Base-by-base conservation (phyloP, 1,284 basidiomycete species). In the Fereydounia khargensis region DNA sequence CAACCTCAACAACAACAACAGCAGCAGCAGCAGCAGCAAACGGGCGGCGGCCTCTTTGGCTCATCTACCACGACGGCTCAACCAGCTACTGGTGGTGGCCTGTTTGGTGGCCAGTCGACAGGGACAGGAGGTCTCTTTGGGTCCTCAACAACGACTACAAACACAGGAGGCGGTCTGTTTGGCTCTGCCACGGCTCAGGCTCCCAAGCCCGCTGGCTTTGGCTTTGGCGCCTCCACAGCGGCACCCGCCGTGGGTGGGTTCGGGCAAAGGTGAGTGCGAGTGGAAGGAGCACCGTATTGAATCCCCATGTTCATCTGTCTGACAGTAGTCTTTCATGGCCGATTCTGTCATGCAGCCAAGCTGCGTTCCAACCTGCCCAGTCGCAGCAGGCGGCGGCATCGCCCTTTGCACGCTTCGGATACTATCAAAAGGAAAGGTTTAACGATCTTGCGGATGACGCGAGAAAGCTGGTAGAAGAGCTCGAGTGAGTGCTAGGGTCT, bases 391-490 rank as follows among this genome's bases (percentile, higher is more conserved):
- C 39, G 2, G 39, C 43, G 5, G 17, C 45, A 10, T 65, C 62
- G 8, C 70, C 66, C 1, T 68, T 75, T 22, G 16, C 49, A 4
- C 59, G 59, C 8, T 54, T 64, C 44, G 50, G 53, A 1, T 75
- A 60, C 49, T 63, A 70, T 27, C 70, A 73, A 32, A 64, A 64
- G 17, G 71, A 74, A 36, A 57, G 70, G 16, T 75, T 68, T 50
- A 72, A 75, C 36, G 71, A 75, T 23, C 45, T 75, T 13, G 66
- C 70, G 13, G 73, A 74, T 3, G 58, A 65, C 3, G 60, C 59
- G 7, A 56, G 55, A 8, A 57, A 65, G 30, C 41, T 75, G 18
- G 33, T 75, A 1, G 71, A 74, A 31, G 67, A 73, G 38, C 55
- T 75, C 25, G 73, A 75, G 25, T 48, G 21, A 35, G 46, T 45